Evolutionary conservation across 208 protist genomes (phyloP), one percentile per base, ranked within the genome.

Genomic region (Porcisia hertigi): DNA sequence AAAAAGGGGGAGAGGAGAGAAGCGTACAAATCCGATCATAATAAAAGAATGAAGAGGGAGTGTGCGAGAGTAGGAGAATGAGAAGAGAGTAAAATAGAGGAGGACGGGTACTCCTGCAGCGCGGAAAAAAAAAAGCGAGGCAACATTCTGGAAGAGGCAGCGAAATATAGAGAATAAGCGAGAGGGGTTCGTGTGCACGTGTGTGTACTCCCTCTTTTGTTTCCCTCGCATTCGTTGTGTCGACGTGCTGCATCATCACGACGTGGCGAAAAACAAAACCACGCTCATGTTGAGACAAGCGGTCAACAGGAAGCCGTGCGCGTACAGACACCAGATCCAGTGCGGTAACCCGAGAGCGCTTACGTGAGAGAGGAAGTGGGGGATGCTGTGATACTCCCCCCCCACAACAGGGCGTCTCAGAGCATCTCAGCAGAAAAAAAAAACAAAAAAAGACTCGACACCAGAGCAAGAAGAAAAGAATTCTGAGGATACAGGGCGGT

Each of bases 381-480:
- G 36, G 60, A 65, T 65, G 60, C 60, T 39, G 60, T 23, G 7
- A 45, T 2, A 36, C 18, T 65, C 36, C 36, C 4, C 30, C 30
- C 30, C 30, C 30, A 30, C 12, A 65, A 65, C 34, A 36, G 16
- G 36, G 5, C 43, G 16, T 36, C 36, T 7, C 20, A 76, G 55
- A 30, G 72, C 71, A 30, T 77, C 74, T 80, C 30, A 30, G 30
- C 30, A 30, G 0, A 30, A 30, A 30, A 30, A 30, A 30, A 30
- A 30, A 30, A 30, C 30, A 30, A 30, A 30, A 30, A 30, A 30
- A 30, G 0, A 30, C 30, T 45, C 25, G 23, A 52, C 54, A 11
- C 5, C 60, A 8, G 69, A 34, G 52, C 25, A 76, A 72, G 58
- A 30, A 47, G 49, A 52, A 70, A 66, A 76, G 55, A 75, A 18